Conservation (phyloP, 1,284 basidiomycete genomes). For the Ceratorhiza oryzae-sativae region DNA sequence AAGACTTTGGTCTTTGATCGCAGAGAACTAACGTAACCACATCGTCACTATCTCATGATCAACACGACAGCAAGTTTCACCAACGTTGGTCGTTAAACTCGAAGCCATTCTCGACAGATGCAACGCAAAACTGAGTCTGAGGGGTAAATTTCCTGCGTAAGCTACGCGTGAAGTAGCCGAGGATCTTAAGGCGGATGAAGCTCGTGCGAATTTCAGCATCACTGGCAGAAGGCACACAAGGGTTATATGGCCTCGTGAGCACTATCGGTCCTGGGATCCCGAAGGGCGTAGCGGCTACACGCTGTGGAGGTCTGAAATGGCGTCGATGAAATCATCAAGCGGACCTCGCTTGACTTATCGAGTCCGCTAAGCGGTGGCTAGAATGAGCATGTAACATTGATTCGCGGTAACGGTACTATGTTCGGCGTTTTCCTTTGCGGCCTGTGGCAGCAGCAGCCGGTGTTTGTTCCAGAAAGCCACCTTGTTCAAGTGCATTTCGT, state of each 20-base stretch:
- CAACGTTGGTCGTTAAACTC: constrained; percentile 10
- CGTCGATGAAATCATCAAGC: constrained; percentile 3
- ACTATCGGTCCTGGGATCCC: not conserved
- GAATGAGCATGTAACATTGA: constrained; percentile 17
- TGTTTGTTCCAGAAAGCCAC: constrained; percentile 42
- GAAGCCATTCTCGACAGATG: constrained; percentile 30
- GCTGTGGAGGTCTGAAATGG: constrained; percentile 12
- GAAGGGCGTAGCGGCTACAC: not conserved
- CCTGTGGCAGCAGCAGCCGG: not conserved
- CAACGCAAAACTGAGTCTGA: constrained; percentile 9
- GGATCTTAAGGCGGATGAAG: constrained; percentile 18
- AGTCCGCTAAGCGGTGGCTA: constrained; percentile 32
- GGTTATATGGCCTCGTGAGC: constrained; percentile 2
- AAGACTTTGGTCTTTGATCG: constrained; percentile 74
- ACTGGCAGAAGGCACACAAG: constrained; percentile 3
- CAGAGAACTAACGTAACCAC: constrained; percentile 33
- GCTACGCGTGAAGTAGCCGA: not conserved
- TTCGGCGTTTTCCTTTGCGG: constrained; percentile 35
- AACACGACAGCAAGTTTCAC: not conserved
- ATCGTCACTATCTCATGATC: not conserved
- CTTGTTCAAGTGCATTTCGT: constrained; percentile 43
- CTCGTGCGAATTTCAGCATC: constrained; percentile 35
- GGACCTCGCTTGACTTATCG: constrained; percentile 5
- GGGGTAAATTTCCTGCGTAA: not conserved
- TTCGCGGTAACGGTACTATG: constrained; percentile 7